Base-by-base conservation (phyloP, 108 stramenopile species). In the Bacterosira constricta region DNA sequence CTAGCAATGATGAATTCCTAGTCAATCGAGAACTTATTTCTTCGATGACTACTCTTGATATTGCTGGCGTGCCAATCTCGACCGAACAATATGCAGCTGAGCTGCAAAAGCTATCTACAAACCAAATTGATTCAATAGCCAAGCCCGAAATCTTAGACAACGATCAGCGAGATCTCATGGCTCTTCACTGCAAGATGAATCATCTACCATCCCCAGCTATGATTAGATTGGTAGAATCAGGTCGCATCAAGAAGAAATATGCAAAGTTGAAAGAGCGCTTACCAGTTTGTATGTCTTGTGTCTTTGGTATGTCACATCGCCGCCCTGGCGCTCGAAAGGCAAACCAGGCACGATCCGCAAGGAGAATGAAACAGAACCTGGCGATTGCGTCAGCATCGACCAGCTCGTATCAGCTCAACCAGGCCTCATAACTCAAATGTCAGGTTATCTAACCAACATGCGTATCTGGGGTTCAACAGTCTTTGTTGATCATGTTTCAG, bases 401-500 rank as follows among this genome's bases (percentile, higher is more conserved):
- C 78, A 81, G 36, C 9, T 83, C 37, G 69, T 72, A 0, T 83
- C 79, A 9, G 26, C 61, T 49, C 79, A 69, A 21, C 83, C 81
- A 29, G 86, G 86, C 7, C 46, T 80, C 6, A 66, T 87, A 35
- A 71, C 74, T 0, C 81, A 87, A 56, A 32, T 80, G 30, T 52
- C 73, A 46, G 85, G 84, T 1, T 15, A 21, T n/a, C 38, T 81
- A 0, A 82, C 83, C 1, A 68, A 51, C 21, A 27, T 65, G 31
- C 36, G 81, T 29, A 82, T 84, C 51, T 46, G 39, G 32, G 63
- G 29, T 18, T 60, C 69, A 2, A 84, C 86, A 26, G 63, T 87
- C 44, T 85, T 80, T 64, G 79, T 83, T 17, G 87, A 88, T 68
- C 79, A 85, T 23, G 63, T 23, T 17, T 52, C 65, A 15, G 13